Percentiles rank a stretch among this genome's conserved stretches.
Evolutionary conservation across 345 rosid species (phyloP).

Genomic region (Aquilaria yunnanensis): DNA sequence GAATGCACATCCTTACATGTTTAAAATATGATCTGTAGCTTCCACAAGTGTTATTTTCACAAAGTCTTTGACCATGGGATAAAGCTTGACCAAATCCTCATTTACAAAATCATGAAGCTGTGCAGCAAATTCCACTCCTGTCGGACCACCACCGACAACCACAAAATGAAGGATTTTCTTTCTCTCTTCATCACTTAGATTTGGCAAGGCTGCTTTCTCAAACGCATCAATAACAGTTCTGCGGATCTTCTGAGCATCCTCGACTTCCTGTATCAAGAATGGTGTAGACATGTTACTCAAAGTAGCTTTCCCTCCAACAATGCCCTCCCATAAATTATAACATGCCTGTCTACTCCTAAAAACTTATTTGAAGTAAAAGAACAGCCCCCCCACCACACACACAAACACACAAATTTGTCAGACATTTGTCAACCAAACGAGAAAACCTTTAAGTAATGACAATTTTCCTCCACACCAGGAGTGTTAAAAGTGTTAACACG

Average conservation of each 20-base stretch:
- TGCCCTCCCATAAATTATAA: too few species aligned
- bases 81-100: conserved; percentile 70
- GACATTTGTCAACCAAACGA: too few species aligned
- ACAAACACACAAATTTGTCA: too few species aligned
- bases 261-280: conserved; percentile 61
- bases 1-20: conserved; percentile 41
- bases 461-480: conserved; percentile 86
- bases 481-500: conserved; percentile 83
- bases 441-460: conserved; percentile 74
- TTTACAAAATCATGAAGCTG: conserved; percentile 83
- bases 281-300: too few species aligned
- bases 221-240: conserved; percentile 69
- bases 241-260: conserved; percentile 87
- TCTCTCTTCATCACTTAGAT: conserved; percentile 71
- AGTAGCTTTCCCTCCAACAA: too few species aligned
- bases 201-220: conserved; percentile 82
- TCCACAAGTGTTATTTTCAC: conserved; percentile 77
- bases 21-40: conserved; percentile 84
- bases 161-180: conserved; percentile 82
- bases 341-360: too few species aligned
- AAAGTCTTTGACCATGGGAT: conserved; percentile 55
- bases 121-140: conserved; percentile 96
- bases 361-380: too few species aligned
- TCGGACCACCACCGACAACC: conserved; percentile 94
- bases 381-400: too few species aligned